Evolutionary conservation across 169 alveolate species (phyloP).

Genomic region (Plasmodium billcollinsi): DNA sequence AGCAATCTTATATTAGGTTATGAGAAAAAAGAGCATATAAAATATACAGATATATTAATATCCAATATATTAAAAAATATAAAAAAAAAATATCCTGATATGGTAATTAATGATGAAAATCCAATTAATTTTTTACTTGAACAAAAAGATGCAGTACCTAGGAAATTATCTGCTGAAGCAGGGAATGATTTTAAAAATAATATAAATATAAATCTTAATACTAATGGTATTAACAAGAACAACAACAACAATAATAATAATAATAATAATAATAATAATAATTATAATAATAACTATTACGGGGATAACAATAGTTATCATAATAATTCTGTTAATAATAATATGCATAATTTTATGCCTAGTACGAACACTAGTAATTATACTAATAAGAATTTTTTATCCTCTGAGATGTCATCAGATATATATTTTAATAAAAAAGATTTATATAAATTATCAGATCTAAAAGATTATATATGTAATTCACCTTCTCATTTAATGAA

Average conservation of each 20-base stretch:
- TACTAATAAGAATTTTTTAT: too few species aligned
- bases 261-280: too few species aligned
- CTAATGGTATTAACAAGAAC: not conserved
- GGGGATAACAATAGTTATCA: too few species aligned
- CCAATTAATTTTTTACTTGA: slow-evolving; percentile 58
- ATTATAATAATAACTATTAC: too few species aligned
- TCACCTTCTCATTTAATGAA: slow-evolving; percentile 69
- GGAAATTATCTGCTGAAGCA: not conserved
- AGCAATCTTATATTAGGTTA: slow-evolving; percentile 63
- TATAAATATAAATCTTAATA: not conserved
- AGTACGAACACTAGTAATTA: too few species aligned
- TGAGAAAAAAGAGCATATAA: slow-evolving; percentile 66
- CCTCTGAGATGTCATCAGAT: not conserved
- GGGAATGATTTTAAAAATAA: not conserved
- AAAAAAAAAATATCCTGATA: slow-evolving; percentile 70
- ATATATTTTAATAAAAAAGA: slow-evolving; percentile 25
- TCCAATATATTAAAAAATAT: slow-evolving; percentile 71
- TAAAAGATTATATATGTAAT: slow-evolving; percentile 54
- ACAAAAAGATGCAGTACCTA: slow-evolving; percentile 17
- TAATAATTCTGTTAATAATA: too few species aligned
- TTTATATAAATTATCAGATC: slow-evolving; percentile 34
- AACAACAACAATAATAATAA: too few species aligned
- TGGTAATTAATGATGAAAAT: slow-evolving; percentile 68
- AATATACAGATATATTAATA: slow-evolving; percentile 65
- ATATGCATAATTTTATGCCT: too few species aligned